Conservation (phyloP, 345 rosid genomes). For the Atalantia buxifolia region DNA sequence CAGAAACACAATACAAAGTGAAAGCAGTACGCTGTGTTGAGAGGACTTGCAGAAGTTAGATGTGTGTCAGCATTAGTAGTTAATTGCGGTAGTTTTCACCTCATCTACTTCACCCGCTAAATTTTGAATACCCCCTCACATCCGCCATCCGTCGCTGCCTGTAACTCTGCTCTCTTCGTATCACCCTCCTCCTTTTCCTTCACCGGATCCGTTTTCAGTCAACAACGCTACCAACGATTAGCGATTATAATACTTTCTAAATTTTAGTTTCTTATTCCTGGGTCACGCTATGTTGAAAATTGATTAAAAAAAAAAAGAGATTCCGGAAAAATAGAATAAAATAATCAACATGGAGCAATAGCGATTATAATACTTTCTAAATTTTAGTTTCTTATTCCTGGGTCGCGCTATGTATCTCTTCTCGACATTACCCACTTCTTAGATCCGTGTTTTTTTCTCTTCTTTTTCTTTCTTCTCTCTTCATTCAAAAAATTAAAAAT, state of each 20-base stretch:
- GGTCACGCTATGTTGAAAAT: not conserved
- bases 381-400: not conserved
- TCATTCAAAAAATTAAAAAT: not conserved
- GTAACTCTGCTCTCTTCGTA: too few relatives aligned
- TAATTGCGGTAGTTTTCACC: constrained; percentile 61
- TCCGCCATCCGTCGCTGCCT: too few relatives aligned
- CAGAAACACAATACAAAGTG: too few relatives aligned
- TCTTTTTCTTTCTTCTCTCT: not conserved
- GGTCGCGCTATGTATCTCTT: not conserved
- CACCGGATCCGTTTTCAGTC: constrained; percentile 1
- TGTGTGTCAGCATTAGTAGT: constrained; percentile 11
- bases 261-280: not conserved
- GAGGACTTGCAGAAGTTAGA: too few relatives aligned
- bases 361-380: not conserved
- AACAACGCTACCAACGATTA: not conserved
- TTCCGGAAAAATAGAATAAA: too few relatives aligned
- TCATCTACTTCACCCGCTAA: constrained; percentile 56
- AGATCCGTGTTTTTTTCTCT: not conserved
- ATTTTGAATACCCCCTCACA: not conserved
- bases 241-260: not conserved
- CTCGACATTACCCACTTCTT: constrained; percentile 13
- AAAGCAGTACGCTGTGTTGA: not conserved
- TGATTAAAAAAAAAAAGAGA: too few relatives aligned
- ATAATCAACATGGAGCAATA: too few relatives aligned
- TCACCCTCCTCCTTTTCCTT: not conserved